Conservation (phyloP, 441 rosid genomes). For the Croton laevigatus region DNA sequence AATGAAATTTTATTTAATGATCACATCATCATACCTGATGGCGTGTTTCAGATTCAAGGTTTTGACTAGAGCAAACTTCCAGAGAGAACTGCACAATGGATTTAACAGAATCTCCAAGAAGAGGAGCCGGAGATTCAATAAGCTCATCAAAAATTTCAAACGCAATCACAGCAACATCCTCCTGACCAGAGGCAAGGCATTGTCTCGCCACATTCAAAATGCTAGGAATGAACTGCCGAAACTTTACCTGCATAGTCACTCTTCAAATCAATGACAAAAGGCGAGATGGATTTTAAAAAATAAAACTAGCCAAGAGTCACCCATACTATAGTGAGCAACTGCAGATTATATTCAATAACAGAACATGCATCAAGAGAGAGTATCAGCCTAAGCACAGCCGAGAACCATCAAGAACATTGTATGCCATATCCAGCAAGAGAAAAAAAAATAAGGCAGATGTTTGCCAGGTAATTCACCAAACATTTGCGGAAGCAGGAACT, state of each 20-base stretch:
- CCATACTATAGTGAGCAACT: background rate
- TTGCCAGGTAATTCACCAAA: background rate
- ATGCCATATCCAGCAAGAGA: background rate
- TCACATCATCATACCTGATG: slow-evolving; percentile 66
- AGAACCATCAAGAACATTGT: background rate
- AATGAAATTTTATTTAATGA: slow-evolving; percentile 14
- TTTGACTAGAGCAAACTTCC: slow-evolving; percentile 93
- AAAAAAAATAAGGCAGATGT: background rate
- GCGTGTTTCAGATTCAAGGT: slow-evolving; percentile 82
- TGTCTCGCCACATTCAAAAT: slow-evolving; percentile 94
- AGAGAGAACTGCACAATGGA: slow-evolving; percentile 96
- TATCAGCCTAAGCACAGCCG: background rate
- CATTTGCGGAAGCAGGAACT: background rate
- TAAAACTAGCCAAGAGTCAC: background rate
- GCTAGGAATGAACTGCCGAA: slow-evolving; percentile 97
- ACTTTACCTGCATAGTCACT: slow-evolving; percentile 66
- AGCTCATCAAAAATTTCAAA: slow-evolving; percentile 99
- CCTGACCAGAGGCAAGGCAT: slow-evolving; percentile 89
- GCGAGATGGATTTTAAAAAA: background rate
- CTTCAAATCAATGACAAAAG: background rate
- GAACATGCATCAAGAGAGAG: background rate
- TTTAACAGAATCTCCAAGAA: slow-evolving; percentile 96
- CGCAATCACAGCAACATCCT: slow-evolving; percentile 97
- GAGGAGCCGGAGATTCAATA: slow-evolving; percentile 98
- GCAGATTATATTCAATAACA: background rate